Base-by-base conservation (phyloP, 805 yeast genomes). In the Groenewaldozyma salmanticensis region DNA sequence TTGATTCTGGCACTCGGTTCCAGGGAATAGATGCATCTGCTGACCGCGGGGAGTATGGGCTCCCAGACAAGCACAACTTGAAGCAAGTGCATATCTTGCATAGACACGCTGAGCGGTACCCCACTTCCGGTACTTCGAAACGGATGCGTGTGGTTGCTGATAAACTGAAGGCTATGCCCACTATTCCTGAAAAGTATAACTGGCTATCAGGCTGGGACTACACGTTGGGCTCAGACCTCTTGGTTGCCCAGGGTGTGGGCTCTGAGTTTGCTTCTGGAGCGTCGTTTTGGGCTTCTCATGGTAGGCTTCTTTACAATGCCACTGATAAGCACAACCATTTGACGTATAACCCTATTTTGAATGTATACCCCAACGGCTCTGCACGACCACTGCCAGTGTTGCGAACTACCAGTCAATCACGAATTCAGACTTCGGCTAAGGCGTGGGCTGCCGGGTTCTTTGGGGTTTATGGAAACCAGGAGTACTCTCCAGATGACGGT, bases 51-150 rank as follows among this genome's bases (percentile, higher is more conserved):
- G 51, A 46, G 37, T 49, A 50, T 27, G 54, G 57, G 4, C 46
- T 57, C 19, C 60, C 65, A 2, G 63, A 58, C 5, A 64, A 64
- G 35, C 78, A 83, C 58, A 52, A 59, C 4, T 64, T 78, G 42
- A 74, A 74, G 50, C 90, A 81, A 58, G 84, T 81, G 6, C 86
- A 80, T 49, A 60, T 81, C 18, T 61, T 81, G 39, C 76, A 78
- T 50, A 71, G 95, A 53, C 94, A 85, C 54, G 94, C 90, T 17
- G 92, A 83, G 58, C 66, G 94, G 48, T 81, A 67, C 53, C 86
- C 85, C 2, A 71, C 81, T 2, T 57, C 50, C 2, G 61, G 65
- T n/a, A 62, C 67, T 3, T 61, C 55, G 20, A 50, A 55, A 4
- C 65, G 64, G 43, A 60, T 77, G 51, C 55, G 54, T 33, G 48